phyloP scores from a whole-genome alignment of 106 monocot genomes.

The Acorus calamus region DNA sequence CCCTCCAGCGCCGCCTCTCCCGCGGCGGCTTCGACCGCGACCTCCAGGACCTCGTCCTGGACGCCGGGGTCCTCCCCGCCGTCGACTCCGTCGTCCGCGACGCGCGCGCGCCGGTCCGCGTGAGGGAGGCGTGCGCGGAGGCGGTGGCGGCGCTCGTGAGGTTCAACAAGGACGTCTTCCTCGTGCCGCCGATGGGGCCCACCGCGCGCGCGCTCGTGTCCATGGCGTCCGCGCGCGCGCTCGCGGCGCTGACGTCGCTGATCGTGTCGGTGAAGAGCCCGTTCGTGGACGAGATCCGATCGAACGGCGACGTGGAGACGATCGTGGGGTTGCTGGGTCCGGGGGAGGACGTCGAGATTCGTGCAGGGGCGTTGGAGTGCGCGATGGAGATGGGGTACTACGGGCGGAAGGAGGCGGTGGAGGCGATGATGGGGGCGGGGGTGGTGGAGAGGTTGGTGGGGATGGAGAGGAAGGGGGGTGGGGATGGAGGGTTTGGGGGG shows the following conservation, averaged over 20 bases:
- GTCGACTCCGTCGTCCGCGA: constrained; percentile 35
- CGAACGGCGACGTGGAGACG: constrained; percentile 30
- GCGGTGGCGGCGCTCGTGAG: constrained; percentile 47
- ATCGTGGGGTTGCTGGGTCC: constrained; percentile 28
- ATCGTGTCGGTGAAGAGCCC: constrained; percentile 46
- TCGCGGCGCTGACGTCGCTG: constrained; percentile 35
- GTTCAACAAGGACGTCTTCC: constrained; percentile 86
- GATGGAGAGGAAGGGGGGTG: background rate
- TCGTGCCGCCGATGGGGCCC: constrained; percentile 51
- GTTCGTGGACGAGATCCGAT: constrained; percentile 55
- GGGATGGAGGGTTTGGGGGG: constrained; percentile 17
- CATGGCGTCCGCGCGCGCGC: constrained; percentile 21
- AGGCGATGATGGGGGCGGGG: constrained; percentile 46
- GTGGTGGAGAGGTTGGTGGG: constrained; percentile 35
- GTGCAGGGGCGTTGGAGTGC: constrained; percentile 28
- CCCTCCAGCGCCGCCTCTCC: constrained; percentile 30
- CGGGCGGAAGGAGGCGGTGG: constrained; percentile 61
- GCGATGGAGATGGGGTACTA: constrained; percentile 37
- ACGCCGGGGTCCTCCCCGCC: constrained; percentile 30
- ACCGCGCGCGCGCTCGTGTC: constrained; percentile 24
- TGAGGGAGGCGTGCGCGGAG: constrained; percentile 38
- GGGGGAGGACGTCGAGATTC: constrained; percentile 19
- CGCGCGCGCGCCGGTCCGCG: constrained; percentile 14
- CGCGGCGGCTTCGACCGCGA: constrained; percentile 47
- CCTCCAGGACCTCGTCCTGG: constrained; percentile 43